Base-by-base conservation (phyloP, 2,329 filamentous ascomycete genomes). In the Cladosporium halotolerans region DNA sequence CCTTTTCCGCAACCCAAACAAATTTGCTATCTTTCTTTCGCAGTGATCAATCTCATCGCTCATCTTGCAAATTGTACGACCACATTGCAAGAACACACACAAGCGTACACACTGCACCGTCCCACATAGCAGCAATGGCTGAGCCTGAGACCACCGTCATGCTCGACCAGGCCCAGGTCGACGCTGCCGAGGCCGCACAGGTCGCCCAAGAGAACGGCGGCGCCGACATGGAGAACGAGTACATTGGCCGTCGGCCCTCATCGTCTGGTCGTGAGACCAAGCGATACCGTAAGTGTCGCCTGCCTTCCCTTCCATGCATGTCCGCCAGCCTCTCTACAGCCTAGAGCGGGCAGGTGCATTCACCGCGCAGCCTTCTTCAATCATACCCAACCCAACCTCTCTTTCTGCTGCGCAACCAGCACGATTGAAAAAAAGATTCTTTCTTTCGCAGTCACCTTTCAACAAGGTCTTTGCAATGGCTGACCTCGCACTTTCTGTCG, bases 391-490 rank as follows among this genome's bases (percentile, higher is more conserved):
- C 39, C 47, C 39, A 43, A 18, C 39, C 39, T 44, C 11, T 45
- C 33, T 33, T 31, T 42, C 45, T 45, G 51, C 54, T 58, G 52
- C 58, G 48, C 45, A 55, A 57, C 56, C 56, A 58, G 56, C 58
- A 56, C 47, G 44, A 47, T 42, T 28, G 28, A 52, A 42, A 36
- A n/a, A 47, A 45, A 41, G 33, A 38, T 52, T 53, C 57, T 60
- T 60, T 33, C 44, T 42, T 48, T 32, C 33, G 39, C 50, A 50
- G 48, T 45, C 39, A 46, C 63, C 65, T 68, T 68, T 67, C 66
- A 68, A 68, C 66, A 68, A 67, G 63, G 63, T 59, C 60, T 58
- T 57, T 62, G 61, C 62, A 58, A 67, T 66, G 65, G 63, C 65
- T 66, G 58, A 66, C 61, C 57, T 55, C 40, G 32, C 52, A 43